A percentile compares a stretch with the other conserved stretches of the same genome.
Conservation (phyloP, 2,329 filamentous ascomycete genomes). For the Neonectria neomacrospora region DNA sequence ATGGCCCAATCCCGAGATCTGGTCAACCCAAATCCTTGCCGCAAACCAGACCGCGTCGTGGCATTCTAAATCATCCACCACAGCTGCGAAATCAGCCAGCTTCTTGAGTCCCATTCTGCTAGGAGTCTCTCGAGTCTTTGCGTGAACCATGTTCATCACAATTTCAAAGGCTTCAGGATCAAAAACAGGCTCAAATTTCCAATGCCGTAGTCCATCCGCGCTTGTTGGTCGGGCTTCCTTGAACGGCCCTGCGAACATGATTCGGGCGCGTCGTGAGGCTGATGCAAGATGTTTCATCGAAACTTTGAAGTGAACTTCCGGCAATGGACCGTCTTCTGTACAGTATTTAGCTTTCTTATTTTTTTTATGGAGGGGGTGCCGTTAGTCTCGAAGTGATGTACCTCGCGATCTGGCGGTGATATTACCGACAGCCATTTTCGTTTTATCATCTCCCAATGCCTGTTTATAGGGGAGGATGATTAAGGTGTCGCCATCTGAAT, state of each 20-base stretch:
- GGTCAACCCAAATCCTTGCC: not conserved
- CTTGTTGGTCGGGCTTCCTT: not conserved
- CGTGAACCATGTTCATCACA: conserved; percentile 34
- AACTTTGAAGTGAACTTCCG: conserved; percentile 1
- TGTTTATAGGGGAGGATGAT: not conserved
- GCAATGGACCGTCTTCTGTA: not conserved
- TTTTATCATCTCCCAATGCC: not conserved
- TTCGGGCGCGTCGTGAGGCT: conserved; percentile 7
- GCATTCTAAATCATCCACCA: conserved; percentile 36
- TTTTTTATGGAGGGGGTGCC: not conserved
- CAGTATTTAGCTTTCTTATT: not conserved
- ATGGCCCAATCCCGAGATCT: not conserved
- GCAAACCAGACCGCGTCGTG: conserved; percentile 28
- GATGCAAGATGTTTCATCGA: conserved; percentile 19
- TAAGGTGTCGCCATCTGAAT: conserved; percentile 2
- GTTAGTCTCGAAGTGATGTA: not conserved
- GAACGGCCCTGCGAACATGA: conserved; percentile 9
- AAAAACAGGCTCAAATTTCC: conserved; percentile 32
- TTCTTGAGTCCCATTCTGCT: not conserved
- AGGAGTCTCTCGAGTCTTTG: conserved; percentile 22
- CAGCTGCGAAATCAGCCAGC: conserved; percentile 28
- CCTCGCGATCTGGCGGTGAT: not conserved
- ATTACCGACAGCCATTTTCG: not conserved
- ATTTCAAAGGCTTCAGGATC: conserved; percentile 31
- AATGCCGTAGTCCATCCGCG: conserved; percentile 6